These are phyloP conservation scores for Tulasnella sp. DNA, from an alignment of 768 basidiomycete species.

Conservation along the genomic window DNA sequence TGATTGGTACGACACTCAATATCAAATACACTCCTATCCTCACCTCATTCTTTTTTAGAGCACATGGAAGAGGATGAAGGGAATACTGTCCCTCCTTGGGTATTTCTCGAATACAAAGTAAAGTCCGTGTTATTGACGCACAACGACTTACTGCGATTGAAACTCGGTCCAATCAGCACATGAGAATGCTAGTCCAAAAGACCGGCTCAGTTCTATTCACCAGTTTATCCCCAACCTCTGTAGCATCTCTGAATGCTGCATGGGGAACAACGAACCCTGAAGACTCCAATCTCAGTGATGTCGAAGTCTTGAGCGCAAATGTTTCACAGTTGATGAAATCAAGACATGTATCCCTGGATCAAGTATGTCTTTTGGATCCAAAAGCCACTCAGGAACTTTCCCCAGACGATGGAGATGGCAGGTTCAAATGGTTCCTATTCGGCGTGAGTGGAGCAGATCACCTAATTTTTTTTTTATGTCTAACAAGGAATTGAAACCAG, in stretches of 20 bases:
- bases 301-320: constrained; percentile 37
- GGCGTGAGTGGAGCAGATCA: constrained; percentile 40
- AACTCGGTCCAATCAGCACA: constrained; percentile 42
- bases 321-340: constrained; percentile 48
- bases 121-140: constrained; percentile 19
- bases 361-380: constrained; percentile 90
- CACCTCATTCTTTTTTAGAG: constrained; percentile 34
- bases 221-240: constrained; percentile 64
- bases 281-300: constrained; percentile 19
- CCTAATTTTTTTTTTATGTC: not conserved
- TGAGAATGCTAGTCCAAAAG: constrained; percentile 63
- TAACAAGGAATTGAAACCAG: constrained; percentile 24
- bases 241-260: constrained; percentile 34
- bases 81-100: constrained; percentile 57
- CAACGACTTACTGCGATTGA: not conserved
- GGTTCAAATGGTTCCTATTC: constrained; percentile 82
- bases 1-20: constrained; percentile 35
- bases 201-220: constrained; percentile 65
- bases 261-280: constrained; percentile 17
- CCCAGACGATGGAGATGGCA: constrained; percentile 62
- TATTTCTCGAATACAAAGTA: constrained; percentile 80
- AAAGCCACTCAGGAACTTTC: constrained; percentile 55
- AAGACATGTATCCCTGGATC: constrained; percentile 33
- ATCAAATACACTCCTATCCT: not conserved
- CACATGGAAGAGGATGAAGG: constrained; percentile 94